Base-by-base conservation (phyloP, 192 early-diverging fungal species). In the Phycomyces blakesleeanus region DNA sequence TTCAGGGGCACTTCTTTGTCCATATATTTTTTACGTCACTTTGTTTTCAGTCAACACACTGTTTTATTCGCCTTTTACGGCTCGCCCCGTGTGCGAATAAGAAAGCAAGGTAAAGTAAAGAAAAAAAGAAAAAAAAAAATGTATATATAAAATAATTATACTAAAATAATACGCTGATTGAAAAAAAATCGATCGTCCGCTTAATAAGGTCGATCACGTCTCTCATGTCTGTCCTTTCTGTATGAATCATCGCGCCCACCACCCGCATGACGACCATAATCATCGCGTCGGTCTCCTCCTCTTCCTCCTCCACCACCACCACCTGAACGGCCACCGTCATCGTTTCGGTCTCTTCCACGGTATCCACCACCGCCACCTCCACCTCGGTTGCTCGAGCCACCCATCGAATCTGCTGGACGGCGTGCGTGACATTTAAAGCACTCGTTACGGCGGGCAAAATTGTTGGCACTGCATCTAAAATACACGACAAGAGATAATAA, bases 341-440 rank as follows among this genome's bases (percentile, higher is more conserved):
- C 64, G 53, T 61, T 40, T 24, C 59, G 57, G 40, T 62, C 55
- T 29, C 64, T 49, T 7, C 56, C 55, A 51, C 66, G 58, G 14
- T 65, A 39, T 5, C 75, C 68, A 39, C 73, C 65, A 34, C 77
- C 59, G 4, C 69, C 49, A 57, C 78, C 22, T 58, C 82, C 68
- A 78, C 52, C 39, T 73, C 69, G 59, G n/a, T 75, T 71, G 51
- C 69, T 54, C 25, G 59, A 41, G 20, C 76, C 63, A 64, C 75
- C 78, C 8, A 66, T 59, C 12, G 64, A 61, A 21, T 78, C 83
- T 51, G 74, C 72, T 29, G 84, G 79, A 49, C 82, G 78, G 22
- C 83, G 81, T 15, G 79, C 74, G 21, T 85, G 78, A 55, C 87
- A 89, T 60, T 78, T 75, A 63, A 85, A 86, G 63, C 87, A 89